Conservation (phyloP, 164 flowering plant genomes). For the Nymphaea thermarum region DNA sequence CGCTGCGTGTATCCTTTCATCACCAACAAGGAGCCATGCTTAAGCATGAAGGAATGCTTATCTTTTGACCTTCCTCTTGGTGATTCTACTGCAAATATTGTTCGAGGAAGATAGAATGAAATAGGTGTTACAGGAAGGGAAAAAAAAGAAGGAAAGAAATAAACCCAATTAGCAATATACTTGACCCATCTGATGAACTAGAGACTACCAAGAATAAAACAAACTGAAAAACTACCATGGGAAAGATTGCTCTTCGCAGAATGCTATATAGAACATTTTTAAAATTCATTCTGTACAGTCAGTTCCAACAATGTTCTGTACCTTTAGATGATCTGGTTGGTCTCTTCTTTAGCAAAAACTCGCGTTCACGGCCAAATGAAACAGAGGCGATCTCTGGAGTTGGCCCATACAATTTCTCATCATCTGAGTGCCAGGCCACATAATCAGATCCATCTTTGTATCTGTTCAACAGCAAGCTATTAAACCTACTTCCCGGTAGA, state of each 20-base stretch:
- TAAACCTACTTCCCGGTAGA: conserved; percentile 76
- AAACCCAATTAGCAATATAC: too few species aligned
- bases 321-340: conserved; percentile 31
- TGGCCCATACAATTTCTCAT: conserved; percentile 81
- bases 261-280: neutral
- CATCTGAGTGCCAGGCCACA: conserved; percentile 96
- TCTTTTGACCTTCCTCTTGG: conserved; percentile 9
- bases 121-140: neutral
- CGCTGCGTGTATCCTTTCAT: conserved; percentile 83
- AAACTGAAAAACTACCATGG: too few species aligned
- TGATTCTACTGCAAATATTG: neutral
- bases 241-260: neutral
- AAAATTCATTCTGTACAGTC: neutral
- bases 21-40: conserved; percentile 65
- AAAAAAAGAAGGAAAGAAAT: too few species aligned
- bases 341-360: conserved; percentile 66
- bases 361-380: conserved; percentile 88
- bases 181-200: too few species aligned
- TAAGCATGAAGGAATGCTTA: conserved; percentile 47
- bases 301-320: conserved; percentile 4
- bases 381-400: conserved; percentile 85
- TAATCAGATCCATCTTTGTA: conserved; percentile 78
- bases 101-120: neutral
- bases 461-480: conserved; percentile 78
- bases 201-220: too few species aligned